Conservation (phyloP, 2,329 filamentous ascomycete genomes). For the Colletotrichum caudatum region DNA sequence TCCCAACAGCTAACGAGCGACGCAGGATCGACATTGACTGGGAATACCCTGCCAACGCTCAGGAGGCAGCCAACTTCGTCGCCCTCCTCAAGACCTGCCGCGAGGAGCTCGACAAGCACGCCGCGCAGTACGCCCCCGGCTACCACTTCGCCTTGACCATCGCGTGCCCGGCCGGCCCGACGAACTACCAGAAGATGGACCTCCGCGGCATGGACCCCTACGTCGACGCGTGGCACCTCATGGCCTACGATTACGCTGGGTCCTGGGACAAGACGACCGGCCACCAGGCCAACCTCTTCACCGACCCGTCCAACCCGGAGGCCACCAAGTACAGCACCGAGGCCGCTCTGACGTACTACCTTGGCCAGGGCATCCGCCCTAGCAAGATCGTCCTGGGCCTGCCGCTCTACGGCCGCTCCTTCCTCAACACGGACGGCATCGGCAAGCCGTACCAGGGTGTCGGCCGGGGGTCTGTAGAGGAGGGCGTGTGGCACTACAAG, state of each 20-base stretch:
- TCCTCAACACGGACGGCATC: slow-evolving; percentile 74
- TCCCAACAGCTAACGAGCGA: neutral
- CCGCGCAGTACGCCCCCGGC: slow-evolving; percentile 53
- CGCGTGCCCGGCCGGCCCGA: slow-evolving; percentile 61
- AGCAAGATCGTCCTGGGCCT: slow-evolving; percentile 80
- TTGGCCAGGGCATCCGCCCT: slow-evolving; percentile 66
- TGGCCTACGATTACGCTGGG: slow-evolving; percentile 80
- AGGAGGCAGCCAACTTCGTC: slow-evolving; percentile 57
- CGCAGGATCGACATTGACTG: slow-evolving; percentile 66
- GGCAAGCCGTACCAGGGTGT: slow-evolving; percentile 73
- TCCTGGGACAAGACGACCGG: slow-evolving; percentile 72
- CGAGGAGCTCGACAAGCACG: slow-evolving; percentile 57
- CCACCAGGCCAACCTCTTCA: slow-evolving; percentile 78
- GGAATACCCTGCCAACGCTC: slow-evolving; percentile 61
- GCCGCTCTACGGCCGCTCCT: slow-evolving; percentile 84
- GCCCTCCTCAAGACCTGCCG: slow-evolving; percentile 58
- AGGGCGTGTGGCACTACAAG: slow-evolving; percentile 80
- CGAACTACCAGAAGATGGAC: slow-evolving; percentile 64
- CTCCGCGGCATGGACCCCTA: slow-evolving; percentile 67
- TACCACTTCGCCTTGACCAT: slow-evolving; percentile 66
- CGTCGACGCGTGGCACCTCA: slow-evolving; percentile 71
- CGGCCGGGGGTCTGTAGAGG: slow-evolving; percentile 68
- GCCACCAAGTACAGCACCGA: slow-evolving; percentile 78
- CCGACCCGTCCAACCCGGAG: slow-evolving; percentile 60
- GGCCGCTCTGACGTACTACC: slow-evolving; percentile 73